Evolutionary conservation across 495 filamentous ascomycete species (phyloP), one percentile per base, ranked within the genome.

Genomic region (Hyaloscypha variabilis): DNA sequence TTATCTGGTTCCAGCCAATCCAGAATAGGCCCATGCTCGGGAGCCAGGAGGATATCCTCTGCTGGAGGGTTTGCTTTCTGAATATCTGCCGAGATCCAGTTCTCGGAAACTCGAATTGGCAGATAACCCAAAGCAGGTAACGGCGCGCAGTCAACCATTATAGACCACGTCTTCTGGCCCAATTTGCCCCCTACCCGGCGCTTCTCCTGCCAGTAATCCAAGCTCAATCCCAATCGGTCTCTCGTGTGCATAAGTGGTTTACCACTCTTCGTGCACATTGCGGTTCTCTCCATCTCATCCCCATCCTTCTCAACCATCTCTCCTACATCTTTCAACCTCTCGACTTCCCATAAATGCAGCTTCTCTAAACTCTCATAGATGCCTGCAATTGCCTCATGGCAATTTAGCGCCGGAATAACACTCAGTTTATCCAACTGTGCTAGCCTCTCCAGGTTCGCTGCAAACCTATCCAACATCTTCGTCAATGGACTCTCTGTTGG

Each of bases 311-410:
- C 70, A 29, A 71, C 76, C 63, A 82, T 76, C 1, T 76, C 64
- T 0, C 76, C 75, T n/a, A 84, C 82, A 58, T 81, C 74, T 53
- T 85, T 82, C 8, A 88, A 68, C 60, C 83, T 86, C 71, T 86
- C 84, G 55, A 88, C 74, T 71, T 94, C 91, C 74, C 87, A 85
- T 67, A 88, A 74, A 76, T 90, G 86, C 67, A 95, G 69, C 63
- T 76, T 83, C 24, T 77, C 73, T 30, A 94, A 74, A 66, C 88
- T 90, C 56, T 81, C 81, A 73, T 88, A 89, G 6, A 99, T 81
- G 8, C 93, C 93, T 31, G 90, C 90, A 19, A 97, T 82, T 6
- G 93, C 95, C 75, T 95, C 91, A 72, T 93, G 92, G 75, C 95
- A 93, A 68, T 94, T 95, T 11, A 97, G 80, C 24, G 85, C 85